phyloP scores from a whole-genome alignment of 2,329 filamentous ascomycete species.

The Trichoderma semiorbis region DNA sequence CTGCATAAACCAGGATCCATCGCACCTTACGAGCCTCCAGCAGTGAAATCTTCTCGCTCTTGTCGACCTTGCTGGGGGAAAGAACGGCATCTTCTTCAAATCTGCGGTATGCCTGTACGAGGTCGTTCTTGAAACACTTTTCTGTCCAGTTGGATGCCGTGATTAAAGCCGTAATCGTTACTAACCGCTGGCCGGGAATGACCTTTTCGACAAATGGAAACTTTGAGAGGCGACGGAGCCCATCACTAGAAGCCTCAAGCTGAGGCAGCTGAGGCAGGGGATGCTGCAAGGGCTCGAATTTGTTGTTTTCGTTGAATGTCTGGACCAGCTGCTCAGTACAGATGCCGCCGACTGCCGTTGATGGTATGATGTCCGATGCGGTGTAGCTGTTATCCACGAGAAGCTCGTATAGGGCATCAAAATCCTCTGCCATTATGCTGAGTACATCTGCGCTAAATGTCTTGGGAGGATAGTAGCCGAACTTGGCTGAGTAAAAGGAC shows the following conservation, averaged over 20 bases:
- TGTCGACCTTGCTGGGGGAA: slow-evolving; percentile 51
- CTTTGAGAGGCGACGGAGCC: slow-evolving; percentile 40
- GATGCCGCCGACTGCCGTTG: slow-evolving; percentile 61
- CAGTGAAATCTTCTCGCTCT: slow-evolving; percentile 49
- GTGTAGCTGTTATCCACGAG: slow-evolving; percentile 62
- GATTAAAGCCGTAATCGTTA: slow-evolving; percentile 51
- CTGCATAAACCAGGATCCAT: slow-evolving; percentile 73
- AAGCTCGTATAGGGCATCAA: slow-evolving; percentile 66
- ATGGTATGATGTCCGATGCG: slow-evolving; percentile 46
- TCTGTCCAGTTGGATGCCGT: slow-evolving; percentile 47
- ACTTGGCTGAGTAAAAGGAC: slow-evolving; percentile 61
- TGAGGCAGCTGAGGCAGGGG: slow-evolving; percentile 66
- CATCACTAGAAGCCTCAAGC: slow-evolving; percentile 25
- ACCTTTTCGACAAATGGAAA: slow-evolving; percentile 39
- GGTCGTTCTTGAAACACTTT: slow-evolving; percentile 43
- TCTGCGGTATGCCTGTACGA: slow-evolving; percentile 65
- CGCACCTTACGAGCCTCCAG: slow-evolving; percentile 71
- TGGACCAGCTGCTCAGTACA: slow-evolving; percentile 66
- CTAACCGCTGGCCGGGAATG: slow-evolving; percentile 46
- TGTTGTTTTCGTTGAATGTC: slow-evolving; percentile 61
- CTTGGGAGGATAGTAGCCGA: slow-evolving; percentile 69
- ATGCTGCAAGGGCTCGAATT: slow-evolving; percentile 57
- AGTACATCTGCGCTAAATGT: slow-evolving; percentile 47
- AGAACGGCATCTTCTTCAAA: slow-evolving; percentile 63
- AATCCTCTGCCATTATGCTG: slow-evolving; percentile 63